These are phyloP conservation scores for Alternaria infectoria DNA, from an alignment of 2,329 filamentous ascomycete genomes.

Conservation along the genomic window DNA sequence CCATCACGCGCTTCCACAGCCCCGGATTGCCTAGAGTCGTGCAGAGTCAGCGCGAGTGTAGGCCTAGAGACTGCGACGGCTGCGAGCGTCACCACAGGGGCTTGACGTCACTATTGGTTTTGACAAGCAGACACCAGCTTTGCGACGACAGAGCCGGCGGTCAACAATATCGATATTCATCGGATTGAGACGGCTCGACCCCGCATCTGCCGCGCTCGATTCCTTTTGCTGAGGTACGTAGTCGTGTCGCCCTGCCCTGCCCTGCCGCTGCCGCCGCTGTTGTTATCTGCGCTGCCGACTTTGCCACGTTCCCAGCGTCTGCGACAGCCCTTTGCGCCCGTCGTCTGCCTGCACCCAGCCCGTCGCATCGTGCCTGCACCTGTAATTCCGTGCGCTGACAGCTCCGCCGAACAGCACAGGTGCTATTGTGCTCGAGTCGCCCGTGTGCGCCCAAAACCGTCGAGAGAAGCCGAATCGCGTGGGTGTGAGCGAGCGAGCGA, in stretches of 20 bases:
- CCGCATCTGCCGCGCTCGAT: slow-evolving; percentile 32
- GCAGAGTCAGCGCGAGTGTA: background rate
- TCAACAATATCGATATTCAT: slow-evolving; percentile 18
- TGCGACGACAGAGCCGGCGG: slow-evolving; percentile 24
- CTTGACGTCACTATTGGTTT: slow-evolving; percentile 40
- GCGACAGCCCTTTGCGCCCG: slow-evolving; percentile 21
- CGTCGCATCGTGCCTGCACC: slow-evolving; percentile 19
- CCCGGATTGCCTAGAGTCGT: slow-evolving; percentile 10
- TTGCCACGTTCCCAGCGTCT: slow-evolving; percentile 30
- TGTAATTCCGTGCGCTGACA: slow-evolving; percentile 19
- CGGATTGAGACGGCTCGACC: slow-evolving; percentile 27
- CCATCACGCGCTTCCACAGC: slow-evolving; percentile 12
- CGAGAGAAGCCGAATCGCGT: slow-evolving; percentile 24
- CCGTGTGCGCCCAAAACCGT: slow-evolving; percentile 19
- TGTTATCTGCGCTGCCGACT: slow-evolving; percentile 22
- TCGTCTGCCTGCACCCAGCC: slow-evolving; percentile 15
- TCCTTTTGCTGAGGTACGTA: slow-evolving; percentile 38
- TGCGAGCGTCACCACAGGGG: slow-evolving; percentile 29
- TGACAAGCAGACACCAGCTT: slow-evolving; percentile 25
- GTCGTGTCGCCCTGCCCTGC: slow-evolving; percentile 13
- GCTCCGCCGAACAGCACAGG: slow-evolving; percentile 6
- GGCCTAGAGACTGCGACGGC: slow-evolving; percentile 15
- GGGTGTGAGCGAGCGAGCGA: slow-evolving; percentile 25
- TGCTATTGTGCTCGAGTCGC: slow-evolving; percentile 6
- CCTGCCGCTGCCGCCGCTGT: slow-evolving; percentile 20